Evolutionary conservation across 306 rosid genomes (phyloP), one percentile per base, ranked within the genome.

Genomic region (Mimosa bimucronata): DNA sequence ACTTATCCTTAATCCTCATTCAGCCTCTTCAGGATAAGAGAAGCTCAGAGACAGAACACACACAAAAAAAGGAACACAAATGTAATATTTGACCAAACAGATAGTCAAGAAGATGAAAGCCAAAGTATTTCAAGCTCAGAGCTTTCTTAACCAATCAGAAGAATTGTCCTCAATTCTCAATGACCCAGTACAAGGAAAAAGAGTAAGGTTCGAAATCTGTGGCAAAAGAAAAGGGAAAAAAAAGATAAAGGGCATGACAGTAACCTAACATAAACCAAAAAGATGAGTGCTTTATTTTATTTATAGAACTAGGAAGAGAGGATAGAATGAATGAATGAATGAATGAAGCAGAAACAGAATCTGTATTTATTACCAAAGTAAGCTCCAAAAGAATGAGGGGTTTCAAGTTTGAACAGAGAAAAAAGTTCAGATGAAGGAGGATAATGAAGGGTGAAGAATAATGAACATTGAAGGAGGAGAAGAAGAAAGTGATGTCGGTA

Each of bases 341-440:
- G 28, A 34, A 34, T 34, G 38, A 61, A 25, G 30, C 30, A 62
- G n/a, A 0, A 34, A 48, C 44, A 67, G 18, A 58, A 82, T 72
- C 52, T 75, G 5, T n/a, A 53, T 53, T 7, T 2, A 45, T 66
- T 66, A 46, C 65, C 30, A 18, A 42, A 66, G 21, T 14, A 15
- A 15, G 68, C 40, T 28, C 21, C 40, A 29, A 62, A 2, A 15
- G 26, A 46, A 76, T 3, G 44, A 78, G 67, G 19, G 5, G 38
- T 34, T 34, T 34, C 38, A 34, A 34, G 48, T 40, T 48, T 77
- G 7, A 13, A 73, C 29, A 52, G 77, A 81, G 65, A 58, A 77
- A 80, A 76, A 34, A 44, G 67, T 29, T 84, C 71, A 79, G 86
- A 83, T 73, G 75, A 81, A 77, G 77, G 55, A 60, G 90, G 92